phyloP scores from a whole-genome alignment of 2,329 filamentous ascomycete species.

The Ceratocystis lukuohia region DNA sequence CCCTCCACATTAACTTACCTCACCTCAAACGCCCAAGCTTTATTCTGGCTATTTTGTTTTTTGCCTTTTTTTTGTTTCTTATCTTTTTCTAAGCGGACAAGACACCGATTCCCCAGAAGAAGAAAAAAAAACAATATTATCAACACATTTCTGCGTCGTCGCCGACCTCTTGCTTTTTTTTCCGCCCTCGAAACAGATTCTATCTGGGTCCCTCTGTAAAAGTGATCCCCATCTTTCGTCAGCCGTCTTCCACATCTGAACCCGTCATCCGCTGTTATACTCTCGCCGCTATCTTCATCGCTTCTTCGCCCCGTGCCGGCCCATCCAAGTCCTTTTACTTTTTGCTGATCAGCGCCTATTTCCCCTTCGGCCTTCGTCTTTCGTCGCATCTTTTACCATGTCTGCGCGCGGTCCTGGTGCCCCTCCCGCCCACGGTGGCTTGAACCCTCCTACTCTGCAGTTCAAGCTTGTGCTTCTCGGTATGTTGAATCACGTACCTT shows the following conservation, averaged over 20 bases:
- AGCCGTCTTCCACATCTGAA: neutral
- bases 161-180: neutral
- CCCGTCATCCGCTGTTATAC: neutral
- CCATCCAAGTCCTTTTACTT: neutral
- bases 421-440: conserved; percentile 47
- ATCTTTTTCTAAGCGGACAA: neutral
- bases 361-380: neutral
- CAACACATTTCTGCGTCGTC: neutral
- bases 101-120: neutral
- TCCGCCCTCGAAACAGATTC: neutral
- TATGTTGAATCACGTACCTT: conserved; percentile 35
- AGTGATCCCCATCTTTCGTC: neutral
- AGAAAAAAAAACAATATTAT: conserved; percentile 4
- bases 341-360: neutral
- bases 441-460: conserved; percentile 85
- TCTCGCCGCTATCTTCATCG: neutral
- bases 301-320: neutral
- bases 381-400: conserved; percentile 43
- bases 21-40: conserved; percentile 2
- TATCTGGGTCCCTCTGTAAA: neutral
- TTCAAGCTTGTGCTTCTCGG: conserved; percentile 97
- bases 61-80: conserved; percentile 1
- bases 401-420: conserved; percentile 53
- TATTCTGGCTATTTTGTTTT: neutral
- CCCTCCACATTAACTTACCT: neutral